These are phyloP conservation scores for Evernia prunastri DNA, from an alignment of 495 filamentous ascomycete species.

Conservation along the genomic window DNA sequence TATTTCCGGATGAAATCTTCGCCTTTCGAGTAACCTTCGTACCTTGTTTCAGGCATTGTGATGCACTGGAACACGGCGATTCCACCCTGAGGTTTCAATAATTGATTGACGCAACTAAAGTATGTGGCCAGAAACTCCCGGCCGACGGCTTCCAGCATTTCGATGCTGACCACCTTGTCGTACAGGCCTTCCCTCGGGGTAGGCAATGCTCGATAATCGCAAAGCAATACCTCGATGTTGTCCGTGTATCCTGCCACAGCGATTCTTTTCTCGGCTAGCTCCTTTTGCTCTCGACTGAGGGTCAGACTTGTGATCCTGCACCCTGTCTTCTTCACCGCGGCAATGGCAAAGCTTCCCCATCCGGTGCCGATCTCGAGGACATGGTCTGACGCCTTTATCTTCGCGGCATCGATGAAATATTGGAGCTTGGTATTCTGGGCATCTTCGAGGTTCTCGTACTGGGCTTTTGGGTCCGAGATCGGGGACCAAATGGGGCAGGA, in stretches of 20 bases:
- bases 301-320: constrained; percentile 60
- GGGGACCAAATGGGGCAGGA: constrained; percentile 63
- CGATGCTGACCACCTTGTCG: constrained; percentile 65
- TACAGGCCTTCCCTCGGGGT: constrained; percentile 45
- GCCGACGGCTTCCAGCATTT: constrained; percentile 73
- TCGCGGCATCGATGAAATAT: constrained; percentile 53
- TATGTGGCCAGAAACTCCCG: constrained; percentile 55
- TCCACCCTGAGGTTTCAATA: constrained; percentile 57
- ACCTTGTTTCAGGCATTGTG: constrained; percentile 57
- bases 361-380: constrained; percentile 65
- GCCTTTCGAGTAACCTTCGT: constrained; percentile 38
- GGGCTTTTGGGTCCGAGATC: constrained; percentile 28
- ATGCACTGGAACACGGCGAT: constrained; percentile 70
- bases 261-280: constrained; percentile 53
- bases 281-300: constrained; percentile 55
- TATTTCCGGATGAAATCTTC: constrained; percentile 63
- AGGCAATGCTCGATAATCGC: constrained; percentile 54
- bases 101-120: constrained; percentile 49
- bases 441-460: constrained; percentile 50
- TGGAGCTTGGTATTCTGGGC: constrained; percentile 61
- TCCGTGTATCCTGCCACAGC: constrained; percentile 43
- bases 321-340: constrained; percentile 51
- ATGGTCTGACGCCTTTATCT: constrained; percentile 55
- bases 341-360: constrained; percentile 62
- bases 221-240: constrained; percentile 50